Evolutionary conservation across 2,329 filamentous ascomycete species (phyloP).

Genomic region (Phaeosphaeriaceae sp.): DNA sequence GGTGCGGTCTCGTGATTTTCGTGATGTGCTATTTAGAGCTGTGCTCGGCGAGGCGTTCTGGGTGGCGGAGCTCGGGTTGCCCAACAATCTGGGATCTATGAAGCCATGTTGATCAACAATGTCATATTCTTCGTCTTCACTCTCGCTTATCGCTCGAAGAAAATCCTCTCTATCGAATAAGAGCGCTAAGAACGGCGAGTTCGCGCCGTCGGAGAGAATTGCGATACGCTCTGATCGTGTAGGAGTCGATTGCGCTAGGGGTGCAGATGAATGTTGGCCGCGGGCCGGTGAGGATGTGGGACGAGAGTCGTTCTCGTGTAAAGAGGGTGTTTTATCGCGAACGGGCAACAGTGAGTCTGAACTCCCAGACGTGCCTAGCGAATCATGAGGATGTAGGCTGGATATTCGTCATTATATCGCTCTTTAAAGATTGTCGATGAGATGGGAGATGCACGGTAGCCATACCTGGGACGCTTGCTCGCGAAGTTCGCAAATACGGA

Average conservation of each 20-base stretch:
- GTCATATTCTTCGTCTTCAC: conserved; percentile 15
- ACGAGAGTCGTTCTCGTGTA: not conserved
- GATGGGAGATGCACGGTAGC: conserved; percentile 5
- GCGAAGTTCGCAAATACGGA: conserved; percentile 7
- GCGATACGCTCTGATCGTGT: conserved; percentile 16
- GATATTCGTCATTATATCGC: not conserved
- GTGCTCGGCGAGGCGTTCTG: no score
- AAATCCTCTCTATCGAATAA: conserved; percentile 31
- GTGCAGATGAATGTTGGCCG: not conserved
- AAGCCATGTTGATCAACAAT: conserved; percentile 10
- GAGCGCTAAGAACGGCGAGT: conserved; percentile 17
- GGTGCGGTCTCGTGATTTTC: conserved; percentile 8
- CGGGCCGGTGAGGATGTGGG: not conserved
- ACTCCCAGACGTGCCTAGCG: conserved; percentile 2
- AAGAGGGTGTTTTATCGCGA: not conserved
- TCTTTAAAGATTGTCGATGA: conserved; percentile 15
- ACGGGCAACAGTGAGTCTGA: not conserved
- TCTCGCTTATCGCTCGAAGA: conserved; percentile 18
- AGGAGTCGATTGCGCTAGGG: not conserved
- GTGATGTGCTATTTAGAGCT: no score
- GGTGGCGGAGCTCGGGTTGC: conserved; percentile 1
- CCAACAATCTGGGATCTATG: conserved; percentile 20
- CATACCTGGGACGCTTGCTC: conserved; percentile 26
- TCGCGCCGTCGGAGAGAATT: not conserved
- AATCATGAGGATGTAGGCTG: conserved; percentile 29